Evolutionary conservation across 2,329 filamentous ascomycete genomes (phyloP), one percentile per base, ranked within the genome.

Genomic region (Neopestalotiopsis clavispora): DNA sequence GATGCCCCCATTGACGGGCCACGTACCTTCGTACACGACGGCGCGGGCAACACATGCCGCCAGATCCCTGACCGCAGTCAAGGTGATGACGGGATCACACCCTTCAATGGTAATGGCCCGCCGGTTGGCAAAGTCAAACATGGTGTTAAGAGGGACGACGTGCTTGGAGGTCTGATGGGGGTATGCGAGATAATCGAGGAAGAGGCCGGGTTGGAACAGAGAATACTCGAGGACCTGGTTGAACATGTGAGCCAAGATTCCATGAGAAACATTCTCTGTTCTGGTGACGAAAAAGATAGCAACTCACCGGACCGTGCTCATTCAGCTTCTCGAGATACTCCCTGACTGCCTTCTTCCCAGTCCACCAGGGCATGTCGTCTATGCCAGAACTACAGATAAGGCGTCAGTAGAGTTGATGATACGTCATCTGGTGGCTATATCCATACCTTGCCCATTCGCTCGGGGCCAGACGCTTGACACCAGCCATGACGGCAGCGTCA

Each of bases 391-490:
- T 67, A 1, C 76, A 72, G 34, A 38, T 10, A 38, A 38, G 34
- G 34, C 34, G 34, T 38, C 56, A 23, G 6, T 7, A 23, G 10
- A 23, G 13, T 12, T 64, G 61, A 23, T 34, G 13, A 49, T 28
- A 28, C 23, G 5, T 38, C 20, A 32, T 28, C 23, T 28, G 23
- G 23, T 28, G 23, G 23, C 23, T 28, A 38, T 38, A 7, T 10
- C 34, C 74, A 76, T 69, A 85, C 84, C 77, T 78, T 28, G 75
- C 79, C 71, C 85, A 92, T 71, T 92, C 90, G 45, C 87, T 87
- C 1, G 89, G 88, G 1, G 90, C 84, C 74, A 89, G 90, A 6
- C 88, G 84, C 72, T 86, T 85, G 5, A 92, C 89, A 1, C 88
- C 87, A 1, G 88, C 89, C 2, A 80, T 79, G 52, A 90, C 81